Evolutionary conservation across 164 flowering plant species (phyloP).

Genomic region (Paratinospora sagittata): DNA sequence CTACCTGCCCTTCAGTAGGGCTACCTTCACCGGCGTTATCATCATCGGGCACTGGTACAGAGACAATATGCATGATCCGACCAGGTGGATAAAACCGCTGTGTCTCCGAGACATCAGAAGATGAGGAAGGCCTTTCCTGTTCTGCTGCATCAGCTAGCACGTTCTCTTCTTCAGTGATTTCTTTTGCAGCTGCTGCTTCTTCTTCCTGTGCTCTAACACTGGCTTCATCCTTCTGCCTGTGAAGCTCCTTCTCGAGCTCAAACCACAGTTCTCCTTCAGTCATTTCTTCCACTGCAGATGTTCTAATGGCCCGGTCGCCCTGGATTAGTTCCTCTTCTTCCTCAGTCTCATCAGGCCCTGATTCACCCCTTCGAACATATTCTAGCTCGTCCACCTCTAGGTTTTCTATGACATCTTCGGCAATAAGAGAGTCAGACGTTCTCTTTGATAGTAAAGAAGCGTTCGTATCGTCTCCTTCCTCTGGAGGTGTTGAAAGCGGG

Average conservation of each 20-base stretch:
- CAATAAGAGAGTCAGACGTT: constrained; percentile 29
- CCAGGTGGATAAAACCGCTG: constrained; percentile 83
- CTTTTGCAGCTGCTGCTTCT: constrained; percentile 68
- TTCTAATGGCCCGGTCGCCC: constrained; percentile 20
- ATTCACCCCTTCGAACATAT: constrained; percentile 26
- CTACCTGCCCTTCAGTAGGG: constrained; percentile 34
- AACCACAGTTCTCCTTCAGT: constrained; percentile 79
- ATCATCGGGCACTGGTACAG: constrained; percentile 24
- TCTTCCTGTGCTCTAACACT: constrained; percentile 42
- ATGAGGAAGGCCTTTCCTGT: constrained; percentile 22
- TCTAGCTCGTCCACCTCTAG: constrained; percentile 19
- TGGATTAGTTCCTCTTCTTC: constrained; percentile 48
- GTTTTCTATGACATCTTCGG: constrained; percentile 24
- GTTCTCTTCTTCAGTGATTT: constrained; percentile 62
- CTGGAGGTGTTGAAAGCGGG: constrained; percentile 28
- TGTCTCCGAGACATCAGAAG: constrained; percentile 45
- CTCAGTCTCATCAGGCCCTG: constrained; percentile 42
- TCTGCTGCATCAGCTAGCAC: constrained; percentile 43
- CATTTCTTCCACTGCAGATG: constrained; percentile 44
- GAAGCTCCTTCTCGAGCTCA: constrained; percentile 78
- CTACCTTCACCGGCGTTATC: constrained; percentile 24
- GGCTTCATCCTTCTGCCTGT: constrained; percentile 38
- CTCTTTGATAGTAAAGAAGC: constrained; percentile 33
- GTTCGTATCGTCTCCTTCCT: constrained; percentile 32
- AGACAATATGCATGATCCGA: constrained; percentile 77